Evolutionary conservation across 2,329 filamentous ascomycete species (phyloP).

Genomic region (Xylaria sp.): DNA sequence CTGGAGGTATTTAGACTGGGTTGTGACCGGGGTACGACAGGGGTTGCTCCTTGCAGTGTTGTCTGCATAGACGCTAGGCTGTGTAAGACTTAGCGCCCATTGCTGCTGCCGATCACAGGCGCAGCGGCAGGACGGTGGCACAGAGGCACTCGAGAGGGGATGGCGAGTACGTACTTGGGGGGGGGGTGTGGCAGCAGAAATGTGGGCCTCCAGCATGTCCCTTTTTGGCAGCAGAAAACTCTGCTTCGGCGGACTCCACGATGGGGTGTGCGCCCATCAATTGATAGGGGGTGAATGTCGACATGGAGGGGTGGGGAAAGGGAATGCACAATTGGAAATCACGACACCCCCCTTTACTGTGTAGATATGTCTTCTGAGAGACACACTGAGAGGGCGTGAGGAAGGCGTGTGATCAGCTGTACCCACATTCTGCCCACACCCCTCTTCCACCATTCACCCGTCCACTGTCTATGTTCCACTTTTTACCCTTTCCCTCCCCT

Average conservation of each 20-base stretch:
- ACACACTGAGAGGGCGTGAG: constrained; percentile 26
- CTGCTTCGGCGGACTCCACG: constrained; percentile 12
- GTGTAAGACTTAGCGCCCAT: constrained; percentile 45
- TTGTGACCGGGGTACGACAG: constrained; percentile 22
- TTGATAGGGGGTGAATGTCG: background rate
- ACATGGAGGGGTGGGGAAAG: constrained; percentile 32
- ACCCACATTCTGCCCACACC: constrained; percentile 34
- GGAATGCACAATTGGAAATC: constrained; percentile 39
- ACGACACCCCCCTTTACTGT: constrained; percentile 37
- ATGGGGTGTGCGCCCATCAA: constrained; percentile 11
- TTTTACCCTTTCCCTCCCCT: constrained; percentile 1
- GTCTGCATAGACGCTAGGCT: constrained; percentile 46
- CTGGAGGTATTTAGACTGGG: constrained; percentile 15
- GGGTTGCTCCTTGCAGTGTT: constrained; percentile 43
- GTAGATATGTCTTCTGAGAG: constrained; percentile 31
- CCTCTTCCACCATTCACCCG: constrained; percentile 7
- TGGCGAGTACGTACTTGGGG: constrained; percentile 33
- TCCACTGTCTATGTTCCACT: background rate
- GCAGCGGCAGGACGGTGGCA: constrained; percentile 35
- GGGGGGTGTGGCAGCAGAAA: constrained; percentile 28
- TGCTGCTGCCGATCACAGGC: constrained; percentile 45
- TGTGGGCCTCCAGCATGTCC: constrained; percentile 27
- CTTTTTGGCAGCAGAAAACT: constrained; percentile 38
- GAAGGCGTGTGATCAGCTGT: constrained; percentile 38
- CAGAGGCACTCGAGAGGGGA: constrained; percentile 15